These are phyloP conservation scores for Gossypium ekmanianum DNA, from an alignment of 345 rosid species.

Conservation along the genomic window DNA sequence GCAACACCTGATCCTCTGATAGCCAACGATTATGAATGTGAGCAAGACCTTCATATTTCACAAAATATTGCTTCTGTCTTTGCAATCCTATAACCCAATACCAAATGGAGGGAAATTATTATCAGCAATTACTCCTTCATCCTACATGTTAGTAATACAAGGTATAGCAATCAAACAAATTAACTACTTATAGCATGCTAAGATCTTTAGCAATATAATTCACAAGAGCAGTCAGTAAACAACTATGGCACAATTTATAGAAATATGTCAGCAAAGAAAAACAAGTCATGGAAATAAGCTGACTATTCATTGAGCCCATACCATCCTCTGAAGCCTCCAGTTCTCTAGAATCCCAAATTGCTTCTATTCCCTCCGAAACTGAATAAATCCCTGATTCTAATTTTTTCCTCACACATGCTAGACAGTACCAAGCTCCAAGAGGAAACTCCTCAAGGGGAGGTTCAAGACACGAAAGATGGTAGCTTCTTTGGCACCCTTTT, in stretches of 20 bases:
- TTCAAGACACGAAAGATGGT: constrained; percentile 47
- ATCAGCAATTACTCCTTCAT: not conserved
- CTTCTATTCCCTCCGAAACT: constrained; percentile 47
- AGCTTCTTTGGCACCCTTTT: constrained; percentile 44
- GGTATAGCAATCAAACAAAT: not conserved
- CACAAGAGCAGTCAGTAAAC: not conserved
- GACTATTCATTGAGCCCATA: constrained; percentile 17
- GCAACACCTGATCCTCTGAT: constrained; percentile 37
- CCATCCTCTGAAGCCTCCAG: constrained; percentile 32
- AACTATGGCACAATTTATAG: not conserved
- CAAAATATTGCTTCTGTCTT: constrained; percentile 41
- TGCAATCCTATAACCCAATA: constrained; percentile 22
- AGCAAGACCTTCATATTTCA: constrained; percentile 55
- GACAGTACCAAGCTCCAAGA: constrained; percentile 52
- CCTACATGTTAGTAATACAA: not conserved
- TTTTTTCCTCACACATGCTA: constrained; percentile 42
- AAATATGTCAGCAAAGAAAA: not conserved
- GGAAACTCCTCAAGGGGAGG: constrained; percentile 40
- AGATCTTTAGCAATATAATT: not conserved
- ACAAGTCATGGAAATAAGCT: not conserved
- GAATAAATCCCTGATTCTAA: constrained; percentile 38
- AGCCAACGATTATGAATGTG: constrained; percentile 63
- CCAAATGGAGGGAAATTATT: constrained; percentile 11
- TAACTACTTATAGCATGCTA: not conserved
- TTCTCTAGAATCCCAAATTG: constrained; percentile 48